phyloP scores from a whole-genome alignment of 2,329 filamentous ascomycete species.

The Aspergillus alliaceus region DNA sequence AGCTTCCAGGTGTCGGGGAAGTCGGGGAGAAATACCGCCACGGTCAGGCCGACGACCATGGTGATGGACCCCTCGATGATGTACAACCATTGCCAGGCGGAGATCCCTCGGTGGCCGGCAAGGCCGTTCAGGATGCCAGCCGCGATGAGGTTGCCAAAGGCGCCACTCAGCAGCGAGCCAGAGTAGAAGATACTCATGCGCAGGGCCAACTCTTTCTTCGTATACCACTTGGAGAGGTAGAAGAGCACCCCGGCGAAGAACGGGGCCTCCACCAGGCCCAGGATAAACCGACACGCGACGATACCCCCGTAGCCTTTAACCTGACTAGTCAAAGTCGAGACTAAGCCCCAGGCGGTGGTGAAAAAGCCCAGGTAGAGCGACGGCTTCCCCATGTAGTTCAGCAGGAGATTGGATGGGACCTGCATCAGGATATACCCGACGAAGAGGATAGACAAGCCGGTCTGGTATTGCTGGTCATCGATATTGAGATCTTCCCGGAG shows the following conservation, averaged over 20 bases:
- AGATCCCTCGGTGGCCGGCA: conserved; percentile 32
- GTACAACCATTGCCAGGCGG: conserved; percentile 43
- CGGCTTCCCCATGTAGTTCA: conserved; percentile 45
- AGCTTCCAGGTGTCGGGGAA: conserved; percentile 48
- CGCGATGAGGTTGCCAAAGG: conserved; percentile 56
- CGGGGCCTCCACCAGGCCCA: conserved; percentile 48
- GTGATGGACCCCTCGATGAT: conserved; percentile 42
- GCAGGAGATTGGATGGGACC: conserved; percentile 48
- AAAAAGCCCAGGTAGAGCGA: conserved; percentile 48
- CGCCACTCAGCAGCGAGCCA: conserved; percentile 50
- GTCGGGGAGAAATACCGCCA: conserved; percentile 39
- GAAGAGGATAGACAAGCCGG: conserved; percentile 45
- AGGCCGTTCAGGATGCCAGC: conserved; percentile 51
- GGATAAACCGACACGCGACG: conserved; percentile 47
- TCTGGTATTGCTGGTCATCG: conserved; percentile 39
- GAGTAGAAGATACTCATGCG: conserved; percentile 56
- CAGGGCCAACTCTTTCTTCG: conserved; percentile 51
- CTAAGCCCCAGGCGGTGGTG: conserved; percentile 46
- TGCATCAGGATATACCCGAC: conserved; percentile 48
- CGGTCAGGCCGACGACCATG: conserved; percentile 32
- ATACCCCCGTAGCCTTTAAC: conserved; percentile 44
- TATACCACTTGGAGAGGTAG: conserved; percentile 54
- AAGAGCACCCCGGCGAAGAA: conserved; percentile 50
- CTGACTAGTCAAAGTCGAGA: conserved; percentile 46
- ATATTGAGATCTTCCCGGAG: conserved; percentile 40